Conservation (phyloP, 495 filamentous ascomycete species). For the Talaromyces proteolyticus region DNA sequence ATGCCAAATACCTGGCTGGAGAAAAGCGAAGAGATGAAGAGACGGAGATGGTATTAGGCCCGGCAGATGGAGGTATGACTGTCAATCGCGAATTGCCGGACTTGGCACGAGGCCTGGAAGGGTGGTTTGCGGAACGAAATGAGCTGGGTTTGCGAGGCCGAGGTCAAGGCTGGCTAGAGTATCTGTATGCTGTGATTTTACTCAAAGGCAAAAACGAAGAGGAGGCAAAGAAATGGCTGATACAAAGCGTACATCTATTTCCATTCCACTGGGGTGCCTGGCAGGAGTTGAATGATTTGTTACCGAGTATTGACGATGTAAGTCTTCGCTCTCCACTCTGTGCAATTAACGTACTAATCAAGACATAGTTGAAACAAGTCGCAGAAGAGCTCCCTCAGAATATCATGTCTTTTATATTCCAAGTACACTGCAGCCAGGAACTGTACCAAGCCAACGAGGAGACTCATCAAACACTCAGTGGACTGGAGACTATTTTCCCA, state of each 20-base stretch:
- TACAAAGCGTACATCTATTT: constrained; percentile 77
- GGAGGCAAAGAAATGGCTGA: constrained; percentile 72
- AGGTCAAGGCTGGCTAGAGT: constrained; percentile 92
- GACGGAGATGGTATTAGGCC: constrained; percentile 94
- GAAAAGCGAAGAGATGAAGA: constrained; percentile 97
- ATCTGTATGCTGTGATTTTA: constrained; percentile 88
- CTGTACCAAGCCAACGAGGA: constrained; percentile 76
- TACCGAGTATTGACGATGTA: constrained; percentile 80
- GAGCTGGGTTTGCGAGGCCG: constrained; percentile 52
- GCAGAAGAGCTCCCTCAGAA: constrained; percentile 69
- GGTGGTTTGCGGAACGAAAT: constrained; percentile 63
- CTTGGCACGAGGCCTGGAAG: constrained; percentile 68
- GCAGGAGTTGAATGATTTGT: constrained; percentile 74
- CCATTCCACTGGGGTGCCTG: constrained; percentile 97
- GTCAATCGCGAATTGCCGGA: constrained; percentile 75
- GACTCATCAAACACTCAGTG: constrained; percentile 62
- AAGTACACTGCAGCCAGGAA: constrained; percentile 83
- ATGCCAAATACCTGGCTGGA: constrained; percentile 86
- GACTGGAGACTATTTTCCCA: constrained; percentile 79
- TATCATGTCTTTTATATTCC: constrained; percentile 89
- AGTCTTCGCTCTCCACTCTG: constrained; percentile 10
- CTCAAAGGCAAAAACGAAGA: constrained; percentile 84
- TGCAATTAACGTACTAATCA: not conserved
- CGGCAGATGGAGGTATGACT: constrained; percentile 76
- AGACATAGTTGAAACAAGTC: constrained; percentile 48